Evolutionary conservation across 345 rosid species (phyloP).

Genomic region (Cardiospermum halicacabum): DNA sequence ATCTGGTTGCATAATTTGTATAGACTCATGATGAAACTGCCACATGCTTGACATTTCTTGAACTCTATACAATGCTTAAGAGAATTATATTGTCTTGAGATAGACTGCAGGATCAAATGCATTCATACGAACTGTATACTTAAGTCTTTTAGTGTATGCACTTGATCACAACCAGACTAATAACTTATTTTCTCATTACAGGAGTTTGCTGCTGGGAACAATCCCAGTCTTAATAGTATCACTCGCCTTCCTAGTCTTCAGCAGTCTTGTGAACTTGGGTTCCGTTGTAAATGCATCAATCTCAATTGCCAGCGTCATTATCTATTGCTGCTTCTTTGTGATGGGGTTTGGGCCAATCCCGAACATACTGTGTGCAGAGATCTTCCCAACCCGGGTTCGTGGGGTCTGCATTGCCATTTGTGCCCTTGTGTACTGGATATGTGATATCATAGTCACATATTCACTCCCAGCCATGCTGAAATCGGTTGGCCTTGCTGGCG

Average conservation of each 20-base stretch:
- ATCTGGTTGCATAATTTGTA: not conserved
- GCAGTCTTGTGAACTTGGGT: slow-evolving; percentile 48
- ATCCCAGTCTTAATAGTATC: slow-evolving; percentile 66
- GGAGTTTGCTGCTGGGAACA: slow-evolving; percentile 81
- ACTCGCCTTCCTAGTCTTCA: slow-evolving; percentile 54
- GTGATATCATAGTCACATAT: slow-evolving; percentile 80
- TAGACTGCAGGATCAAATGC: not conserved
- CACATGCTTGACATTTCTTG: not conserved
- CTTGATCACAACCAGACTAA: not conserved
- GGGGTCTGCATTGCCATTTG: slow-evolving; percentile 92
- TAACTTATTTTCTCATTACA: slow-evolving; percentile 23
- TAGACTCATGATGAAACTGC: not conserved
- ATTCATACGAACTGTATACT: too few relatives aligned
- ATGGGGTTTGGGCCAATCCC: slow-evolving; percentile 98
- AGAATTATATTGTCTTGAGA: not conserved
- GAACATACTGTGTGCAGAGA: slow-evolving; percentile 91
- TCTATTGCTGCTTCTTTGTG: slow-evolving; percentile 89
- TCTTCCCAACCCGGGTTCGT: slow-evolving; percentile 89
- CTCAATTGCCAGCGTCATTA: slow-evolving; percentile 61
- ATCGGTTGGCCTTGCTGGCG: slow-evolving; percentile 73
- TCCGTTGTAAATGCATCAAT: slow-evolving; percentile 52
- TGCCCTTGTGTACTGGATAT: slow-evolving; percentile 77
- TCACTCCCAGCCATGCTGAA: slow-evolving; percentile 77
- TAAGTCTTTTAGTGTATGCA: slow-evolving; percentile 1
- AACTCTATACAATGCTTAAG: not conserved